A percentile compares a stretch with the other conserved stretches of the same genome.
These are phyloP conservation scores for Cystobasidium onofrii DNA, from an alignment of 768 basidiomycete genomes.

Conservation along the genomic window DNA sequence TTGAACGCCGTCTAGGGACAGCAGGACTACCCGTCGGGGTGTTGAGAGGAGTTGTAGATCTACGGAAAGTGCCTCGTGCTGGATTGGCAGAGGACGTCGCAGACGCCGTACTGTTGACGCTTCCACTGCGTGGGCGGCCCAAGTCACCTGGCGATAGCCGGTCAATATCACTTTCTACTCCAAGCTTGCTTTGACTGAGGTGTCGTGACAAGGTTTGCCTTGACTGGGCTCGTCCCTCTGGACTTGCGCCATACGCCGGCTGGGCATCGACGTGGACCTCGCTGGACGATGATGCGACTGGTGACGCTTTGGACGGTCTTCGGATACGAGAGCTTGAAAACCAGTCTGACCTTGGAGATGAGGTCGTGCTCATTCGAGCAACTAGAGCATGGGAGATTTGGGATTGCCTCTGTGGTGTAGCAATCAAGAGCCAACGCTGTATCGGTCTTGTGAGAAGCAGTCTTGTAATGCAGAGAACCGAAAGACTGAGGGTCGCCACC, in stretches of 20 bases:
- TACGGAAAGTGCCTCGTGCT: background rate
- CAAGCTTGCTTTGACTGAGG: slow-evolving; percentile 18
- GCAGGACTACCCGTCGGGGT: background rate
- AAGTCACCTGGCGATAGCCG: background rate
- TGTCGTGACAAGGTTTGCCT: slow-evolving; percentile 9
- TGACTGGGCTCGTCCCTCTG: slow-evolving; percentile 20
- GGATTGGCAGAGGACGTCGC: background rate
- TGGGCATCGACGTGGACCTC: background rate
- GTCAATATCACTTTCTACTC: background rate
- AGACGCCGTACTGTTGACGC: background rate
- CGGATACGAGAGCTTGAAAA: background rate
- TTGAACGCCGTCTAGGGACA: background rate
- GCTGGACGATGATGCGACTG: background rate
- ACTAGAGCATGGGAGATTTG: background rate
- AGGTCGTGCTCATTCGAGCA: background rate
- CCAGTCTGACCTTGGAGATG: background rate
- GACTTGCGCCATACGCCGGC: background rate
- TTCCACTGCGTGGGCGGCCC: background rate
- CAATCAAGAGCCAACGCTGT: too few relatives aligned
- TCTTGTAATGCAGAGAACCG: too few relatives aligned
- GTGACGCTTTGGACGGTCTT: background rate
- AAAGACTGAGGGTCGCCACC: too few relatives aligned
- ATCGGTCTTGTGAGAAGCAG: too few relatives aligned
- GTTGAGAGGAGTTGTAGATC: background rate
- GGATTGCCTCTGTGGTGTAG: too few relatives aligned